phyloP scores from a whole-genome alignment of 495 filamentous ascomycete species.

The Hypoxylon subgilvum region DNA sequence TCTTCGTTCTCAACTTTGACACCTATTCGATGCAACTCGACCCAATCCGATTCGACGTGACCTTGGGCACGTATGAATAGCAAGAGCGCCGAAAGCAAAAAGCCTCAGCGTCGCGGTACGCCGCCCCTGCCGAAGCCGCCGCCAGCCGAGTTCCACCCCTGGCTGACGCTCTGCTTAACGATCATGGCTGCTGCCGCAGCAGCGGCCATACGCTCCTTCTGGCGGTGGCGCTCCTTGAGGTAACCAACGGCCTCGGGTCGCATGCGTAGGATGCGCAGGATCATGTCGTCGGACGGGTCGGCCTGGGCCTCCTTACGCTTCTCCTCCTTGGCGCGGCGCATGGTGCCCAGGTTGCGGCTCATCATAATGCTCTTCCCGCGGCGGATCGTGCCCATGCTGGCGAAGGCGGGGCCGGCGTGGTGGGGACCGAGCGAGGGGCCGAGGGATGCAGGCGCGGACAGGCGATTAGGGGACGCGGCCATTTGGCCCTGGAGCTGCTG shows the following conservation, averaged over 20 bases:
- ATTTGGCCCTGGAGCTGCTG: constrained; percentile 56
- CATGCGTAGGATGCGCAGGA: constrained; percentile 94
- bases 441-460: constrained; percentile 73
- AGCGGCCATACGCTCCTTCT: constrained; percentile 91
- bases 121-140: constrained; percentile 67
- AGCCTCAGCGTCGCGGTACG: constrained; percentile 49
- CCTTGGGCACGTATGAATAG: too few relatives aligned
- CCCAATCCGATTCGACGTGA: too few relatives aligned
- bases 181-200: constrained; percentile 91
- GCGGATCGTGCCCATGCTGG: constrained; percentile 74
- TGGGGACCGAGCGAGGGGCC: constrained; percentile 39
- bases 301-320: constrained; percentile 94
- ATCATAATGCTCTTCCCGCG: constrained; percentile 95
- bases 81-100: too few relatives aligned
- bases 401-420: constrained; percentile 63
- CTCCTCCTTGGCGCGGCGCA: constrained; percentile 93
- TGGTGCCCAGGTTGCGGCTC: constrained; percentile 91
- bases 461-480: constrained; percentile 63
- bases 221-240: constrained; percentile 85
- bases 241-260: constrained; percentile 91
- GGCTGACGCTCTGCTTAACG: constrained; percentile 85
- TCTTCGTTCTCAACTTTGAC: constrained; percentile 23
- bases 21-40: too few relatives aligned
- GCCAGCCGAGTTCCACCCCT: constrained; percentile 63
- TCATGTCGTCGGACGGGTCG: constrained; percentile 98